Percentiles rank a stretch among this genome's conserved stretches.
Conservation (phyloP, 2,329 filamentous ascomycete species). For the Fusarium sp. region DNA sequence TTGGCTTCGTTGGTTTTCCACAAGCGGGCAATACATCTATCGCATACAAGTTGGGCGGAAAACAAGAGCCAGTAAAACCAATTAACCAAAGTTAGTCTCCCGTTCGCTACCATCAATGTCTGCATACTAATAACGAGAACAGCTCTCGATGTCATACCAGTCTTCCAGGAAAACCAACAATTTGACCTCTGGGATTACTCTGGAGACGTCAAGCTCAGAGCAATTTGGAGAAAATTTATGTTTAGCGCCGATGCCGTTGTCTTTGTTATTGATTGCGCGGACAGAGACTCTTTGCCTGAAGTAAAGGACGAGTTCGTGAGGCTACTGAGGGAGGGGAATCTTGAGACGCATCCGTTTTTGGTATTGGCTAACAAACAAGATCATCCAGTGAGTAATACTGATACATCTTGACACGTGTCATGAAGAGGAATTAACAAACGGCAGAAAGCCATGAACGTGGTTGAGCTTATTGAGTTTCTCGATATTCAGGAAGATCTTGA, state of each 20-base stretch:
- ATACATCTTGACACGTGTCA: neutral
- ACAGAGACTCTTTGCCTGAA: neutral
- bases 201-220: neutral
- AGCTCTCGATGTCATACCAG: neutral
- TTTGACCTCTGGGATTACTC: conserved; percentile 7
- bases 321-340: neutral
- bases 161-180: neutral
- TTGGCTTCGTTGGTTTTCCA: neutral
- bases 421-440: neutral
- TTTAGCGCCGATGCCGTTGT: neutral
- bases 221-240: conserved; percentile 5
- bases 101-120: fast-evolving
- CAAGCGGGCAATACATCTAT: neutral
- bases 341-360: neutral
- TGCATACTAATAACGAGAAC: neutral
- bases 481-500: neutral
- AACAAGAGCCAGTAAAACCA: fast-evolving
- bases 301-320: neutral
- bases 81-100: neutral
- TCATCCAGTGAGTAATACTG: neutral
- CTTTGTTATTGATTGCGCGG: conserved; percentile 2
- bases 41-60: neutral
- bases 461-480: neutral
- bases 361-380: conserved; percentile 24
- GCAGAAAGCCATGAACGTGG: neutral